Evolutionary conservation across 768 basidiomycete genomes (phyloP).

Genomic region (Polyporus arcularius): DNA sequence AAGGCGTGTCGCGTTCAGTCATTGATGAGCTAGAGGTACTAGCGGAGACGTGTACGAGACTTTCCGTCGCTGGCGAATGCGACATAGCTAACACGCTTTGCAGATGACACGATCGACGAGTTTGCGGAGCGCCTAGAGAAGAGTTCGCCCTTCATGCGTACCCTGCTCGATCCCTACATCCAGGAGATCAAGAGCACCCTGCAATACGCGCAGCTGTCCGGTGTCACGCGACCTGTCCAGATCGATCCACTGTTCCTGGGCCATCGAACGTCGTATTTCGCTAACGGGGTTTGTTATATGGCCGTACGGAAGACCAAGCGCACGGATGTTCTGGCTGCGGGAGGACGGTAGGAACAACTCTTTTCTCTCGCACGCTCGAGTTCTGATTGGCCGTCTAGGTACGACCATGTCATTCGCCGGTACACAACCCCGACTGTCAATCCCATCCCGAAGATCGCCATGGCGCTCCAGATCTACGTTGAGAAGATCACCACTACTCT

Average conservation of each 20-base stretch:
- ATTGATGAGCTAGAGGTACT: conserved; percentile 77
- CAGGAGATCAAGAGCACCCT: conserved; percentile 67
- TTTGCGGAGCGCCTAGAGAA: conserved; percentile 59
- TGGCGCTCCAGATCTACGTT: conserved; percentile 75
- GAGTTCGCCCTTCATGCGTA: conserved; percentile 52
- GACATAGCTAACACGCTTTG: neutral
- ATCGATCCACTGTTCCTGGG: conserved; percentile 79
- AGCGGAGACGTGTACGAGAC: conserved; percentile 41
- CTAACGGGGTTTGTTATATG: conserved; percentile 75
- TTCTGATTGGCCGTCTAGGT: conserved; percentile 42
- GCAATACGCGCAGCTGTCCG: conserved; percentile 58
- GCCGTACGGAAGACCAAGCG: conserved; percentile 67
- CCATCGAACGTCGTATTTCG: conserved; percentile 63
- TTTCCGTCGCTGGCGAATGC: neutral
- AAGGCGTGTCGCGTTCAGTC: conserved; percentile 63
- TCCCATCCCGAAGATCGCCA: conserved; percentile 58
- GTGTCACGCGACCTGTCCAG: conserved; percentile 60
- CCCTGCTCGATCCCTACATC: conserved; percentile 49
- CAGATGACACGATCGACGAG: conserved; percentile 66
- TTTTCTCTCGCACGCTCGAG: neutral
- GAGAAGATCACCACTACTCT: conserved; percentile 75
- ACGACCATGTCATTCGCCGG: conserved; percentile 67
- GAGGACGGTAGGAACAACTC: conserved; percentile 58
- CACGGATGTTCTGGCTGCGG: conserved; percentile 74
- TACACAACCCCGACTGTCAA: conserved; percentile 59